phyloP scores from a whole-genome alignment of 2,329 filamentous ascomycete genomes.

The Thermoascus crustaceus region DNA sequence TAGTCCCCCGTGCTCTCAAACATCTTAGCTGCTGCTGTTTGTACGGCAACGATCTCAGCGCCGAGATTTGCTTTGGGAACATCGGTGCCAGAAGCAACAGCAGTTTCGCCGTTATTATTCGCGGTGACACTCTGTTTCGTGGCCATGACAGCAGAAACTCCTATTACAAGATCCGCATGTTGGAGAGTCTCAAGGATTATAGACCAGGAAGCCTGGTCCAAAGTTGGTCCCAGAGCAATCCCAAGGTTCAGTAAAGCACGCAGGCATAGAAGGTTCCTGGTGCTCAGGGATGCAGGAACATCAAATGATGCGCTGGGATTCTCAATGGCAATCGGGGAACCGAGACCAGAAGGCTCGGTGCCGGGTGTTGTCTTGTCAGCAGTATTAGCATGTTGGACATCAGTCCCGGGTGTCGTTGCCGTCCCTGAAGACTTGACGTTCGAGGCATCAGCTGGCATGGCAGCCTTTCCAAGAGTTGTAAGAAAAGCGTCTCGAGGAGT shows the following conservation, averaged over 20 bases:
- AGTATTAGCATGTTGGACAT: slow-evolving; percentile 15
- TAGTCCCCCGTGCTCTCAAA: slow-evolving; percentile 92
- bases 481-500: slow-evolving; percentile 92
- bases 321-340: slow-evolving; percentile 21
- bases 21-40: slow-evolving; percentile 74
- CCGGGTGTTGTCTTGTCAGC: slow-evolving; percentile 24
- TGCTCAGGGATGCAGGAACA: slow-evolving; percentile 56
- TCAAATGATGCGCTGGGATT: slow-evolving; percentile 28
- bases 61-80: slow-evolving; percentile 56
- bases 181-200: slow-evolving; percentile 89
- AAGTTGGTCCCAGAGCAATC: slow-evolving; percentile 83
- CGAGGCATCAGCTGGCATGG: slow-evolving; percentile 67
- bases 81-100: slow-evolving; percentile 33
- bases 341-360: slow-evolving; percentile 17
- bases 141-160: slow-evolving; percentile 18
- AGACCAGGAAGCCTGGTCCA: slow-evolving; percentile 69
- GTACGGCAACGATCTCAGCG: slow-evolving; percentile 76
- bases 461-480: slow-evolving; percentile 86
- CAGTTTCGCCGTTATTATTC: slow-evolving; percentile 20
- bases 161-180: slow-evolving; percentile 82
- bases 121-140: slow-evolving; percentile 21
- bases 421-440: slow-evolving; percentile 14
- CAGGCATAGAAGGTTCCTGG: slow-evolving; percentile 81
- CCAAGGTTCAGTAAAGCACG: slow-evolving; percentile 89
- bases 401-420: slow-evolving; percentile 10